Conservation (phyloP, 73 alveolate species). For the Blepharisma stoltei region DNA sequence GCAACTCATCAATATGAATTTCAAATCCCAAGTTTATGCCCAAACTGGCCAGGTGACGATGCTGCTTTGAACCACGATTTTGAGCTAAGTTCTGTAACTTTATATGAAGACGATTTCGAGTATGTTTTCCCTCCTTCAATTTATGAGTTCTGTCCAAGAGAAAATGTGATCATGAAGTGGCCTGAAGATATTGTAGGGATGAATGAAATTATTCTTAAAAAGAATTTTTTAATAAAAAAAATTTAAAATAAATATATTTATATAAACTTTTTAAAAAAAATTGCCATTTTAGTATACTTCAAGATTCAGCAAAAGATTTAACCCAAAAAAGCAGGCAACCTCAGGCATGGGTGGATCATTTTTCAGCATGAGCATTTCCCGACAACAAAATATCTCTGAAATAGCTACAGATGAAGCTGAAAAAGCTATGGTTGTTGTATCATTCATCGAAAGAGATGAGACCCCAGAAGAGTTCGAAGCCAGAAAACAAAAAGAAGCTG, state of each 20-base stretch:
- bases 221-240: no score
- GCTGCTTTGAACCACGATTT: conserved; percentile 59
- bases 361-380: conserved; percentile 38
- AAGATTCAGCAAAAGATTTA: conserved; percentile 34
- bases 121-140: conserved; percentile 57
- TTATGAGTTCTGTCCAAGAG: conserved; percentile 52
- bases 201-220: conserved; percentile 40
- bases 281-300: no score
- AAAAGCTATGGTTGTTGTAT: conserved; percentile 41
- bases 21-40: conserved; percentile 44
- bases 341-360: conserved; percentile 26
- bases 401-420: conserved; percentile 43
- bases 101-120: conserved; percentile 45
- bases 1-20: conserved; percentile 10
- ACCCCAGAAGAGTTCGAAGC: conserved; percentile 74
- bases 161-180: conserved; percentile 41
- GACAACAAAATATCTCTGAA: conserved; percentile 37
- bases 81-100: conserved; percentile 37
- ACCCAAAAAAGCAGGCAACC: conserved; percentile 30
- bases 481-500: conserved; percentile 74
- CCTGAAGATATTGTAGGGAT: conserved; percentile 56
- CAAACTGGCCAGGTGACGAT: conserved; percentile 84
- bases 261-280: conserved; percentile 2
- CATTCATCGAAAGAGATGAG: conserved; percentile 73
- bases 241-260: no score